phyloP scores from a whole-genome alignment of 306 rosid genomes.

The Dryas drummondii region DNA sequence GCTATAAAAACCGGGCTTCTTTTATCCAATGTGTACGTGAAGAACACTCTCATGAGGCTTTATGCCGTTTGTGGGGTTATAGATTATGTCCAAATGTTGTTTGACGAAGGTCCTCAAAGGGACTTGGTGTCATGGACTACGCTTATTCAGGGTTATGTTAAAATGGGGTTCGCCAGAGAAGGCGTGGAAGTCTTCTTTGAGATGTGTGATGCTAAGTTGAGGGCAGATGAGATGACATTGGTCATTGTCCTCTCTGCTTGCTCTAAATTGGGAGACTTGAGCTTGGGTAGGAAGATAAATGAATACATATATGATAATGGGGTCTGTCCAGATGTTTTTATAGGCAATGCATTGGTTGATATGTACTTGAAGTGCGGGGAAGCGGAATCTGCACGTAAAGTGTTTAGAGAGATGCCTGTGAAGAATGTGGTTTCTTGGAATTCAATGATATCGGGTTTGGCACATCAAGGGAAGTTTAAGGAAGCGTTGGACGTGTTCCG shows the following conservation, averaged over 20 bases:
- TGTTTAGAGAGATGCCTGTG: conserved; percentile 32
- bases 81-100: conserved; percentile 20
- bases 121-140: conserved; percentile 50
- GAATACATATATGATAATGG: conserved; percentile 26
- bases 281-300: conserved; percentile 34
- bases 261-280: conserved; percentile 41
- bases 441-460: conserved; percentile 36
- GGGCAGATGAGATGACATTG: conserved; percentile 37
- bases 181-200: conserved; percentile 30
- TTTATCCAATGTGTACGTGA: conserved; percentile 33
- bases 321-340: conserved; percentile 26
- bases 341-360: conserved; percentile 44
- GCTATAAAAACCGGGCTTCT: conserved; percentile 32
- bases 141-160: conserved; percentile 39
- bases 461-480: conserved; percentile 35
- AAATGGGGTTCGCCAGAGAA: conserved; percentile 23
- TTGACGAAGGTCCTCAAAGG: conserved; percentile 31
- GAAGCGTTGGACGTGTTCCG: conserved; percentile 33
- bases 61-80: conserved; percentile 36
- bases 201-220: conserved; percentile 31
- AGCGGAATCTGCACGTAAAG: conserved; percentile 9
- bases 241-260: conserved; percentile 45
- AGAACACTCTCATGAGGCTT: conserved; percentile 40
- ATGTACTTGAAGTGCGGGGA: conserved; percentile 43
- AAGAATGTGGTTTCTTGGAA: conserved; percentile 45